Evolutionary conservation across 148 eudicot genomes (phyloP).

Genomic region (Cornus florida): DNA sequence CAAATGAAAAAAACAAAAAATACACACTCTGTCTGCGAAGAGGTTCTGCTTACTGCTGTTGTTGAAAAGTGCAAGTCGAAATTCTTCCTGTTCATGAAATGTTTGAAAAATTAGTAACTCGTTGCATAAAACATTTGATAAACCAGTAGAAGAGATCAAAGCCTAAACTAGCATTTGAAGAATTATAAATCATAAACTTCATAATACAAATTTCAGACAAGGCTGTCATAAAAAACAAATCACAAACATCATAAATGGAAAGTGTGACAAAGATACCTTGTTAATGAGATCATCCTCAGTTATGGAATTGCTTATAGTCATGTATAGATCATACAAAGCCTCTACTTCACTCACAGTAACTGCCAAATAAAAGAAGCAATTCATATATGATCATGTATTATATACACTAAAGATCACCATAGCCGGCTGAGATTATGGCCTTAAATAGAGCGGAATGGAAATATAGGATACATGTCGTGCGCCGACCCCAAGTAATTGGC

Average conservation of each 20-base stretch:
- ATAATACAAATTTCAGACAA: background rate
- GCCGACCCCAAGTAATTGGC: no score
- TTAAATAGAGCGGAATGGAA: no score
- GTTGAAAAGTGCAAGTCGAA: constrained; percentile 46
- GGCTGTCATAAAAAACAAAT: background rate
- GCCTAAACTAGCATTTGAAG: background rate
- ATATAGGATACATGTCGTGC: no score
- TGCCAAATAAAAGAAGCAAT: constrained; percentile 16
- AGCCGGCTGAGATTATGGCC: no score
- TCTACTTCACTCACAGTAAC: constrained; percentile 51
- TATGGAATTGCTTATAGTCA: constrained; percentile 43
- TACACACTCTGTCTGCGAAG: constrained; percentile 37
- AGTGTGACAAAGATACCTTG: constrained; percentile 33
- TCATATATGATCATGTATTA: background rate
- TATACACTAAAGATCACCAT: background rate
- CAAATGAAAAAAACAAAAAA: background rate
- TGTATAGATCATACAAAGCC: constrained; percentile 37
- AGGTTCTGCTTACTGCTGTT: constrained; percentile 33
- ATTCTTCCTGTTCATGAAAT: constrained; percentile 44
- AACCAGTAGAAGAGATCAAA: background rate
- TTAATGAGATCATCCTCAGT: constrained; percentile 42
- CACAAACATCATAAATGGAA: background rate
- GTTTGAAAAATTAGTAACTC: no score
- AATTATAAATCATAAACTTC: background rate
- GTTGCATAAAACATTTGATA: no score